These are phyloP conservation scores for Coemansia sp. DNA, from an alignment of 192 early-diverging fungal genomes.

Conservation along the genomic window DNA sequence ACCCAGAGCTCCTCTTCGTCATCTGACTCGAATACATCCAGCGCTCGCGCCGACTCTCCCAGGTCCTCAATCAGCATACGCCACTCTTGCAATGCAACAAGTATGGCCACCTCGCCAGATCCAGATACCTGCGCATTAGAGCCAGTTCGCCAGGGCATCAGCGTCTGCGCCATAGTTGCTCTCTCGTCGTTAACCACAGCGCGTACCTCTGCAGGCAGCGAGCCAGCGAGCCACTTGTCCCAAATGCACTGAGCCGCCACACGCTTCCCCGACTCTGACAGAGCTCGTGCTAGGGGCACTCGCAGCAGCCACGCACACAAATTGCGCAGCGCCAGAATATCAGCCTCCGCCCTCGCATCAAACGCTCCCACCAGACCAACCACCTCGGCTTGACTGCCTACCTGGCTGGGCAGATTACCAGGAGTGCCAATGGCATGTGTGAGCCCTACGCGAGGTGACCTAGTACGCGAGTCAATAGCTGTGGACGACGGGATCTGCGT, in stretches of 20 bases:
- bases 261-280: conserved; percentile 11
- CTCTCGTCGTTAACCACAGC: conserved; percentile 21
- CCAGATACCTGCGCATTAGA: not conserved
- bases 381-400: not conserved
- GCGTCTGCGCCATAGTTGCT: conserved; percentile 55
- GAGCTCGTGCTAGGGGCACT: conserved; percentile 5
- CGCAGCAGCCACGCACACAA: conserved; percentile 73
- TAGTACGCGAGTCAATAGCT: conserved; percentile 45
- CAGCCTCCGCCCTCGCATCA: conserved; percentile 60
- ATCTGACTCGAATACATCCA: not conserved
- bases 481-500: conserved; percentile 55
- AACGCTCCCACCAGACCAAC: conserved; percentile 32
- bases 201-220: not conserved
- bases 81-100: conserved; percentile 73
- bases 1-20: conserved; percentile 5
- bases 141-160: conserved; percentile 61
- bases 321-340: conserved; percentile 68
- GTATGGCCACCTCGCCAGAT: conserved; percentile 58
- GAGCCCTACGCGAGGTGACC: not conserved
- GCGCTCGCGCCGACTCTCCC: conserved; percentile 43
- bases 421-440: conserved; percentile 17
- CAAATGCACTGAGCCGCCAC: conserved; percentile 22
- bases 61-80: conserved; percentile 71
- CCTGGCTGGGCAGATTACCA: not conserved
- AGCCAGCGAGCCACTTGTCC: conserved; percentile 22